Evolutionary conservation across 495 filamentous ascomycete genomes (phyloP).

Genomic region (Aspergillus affinis): DNA sequence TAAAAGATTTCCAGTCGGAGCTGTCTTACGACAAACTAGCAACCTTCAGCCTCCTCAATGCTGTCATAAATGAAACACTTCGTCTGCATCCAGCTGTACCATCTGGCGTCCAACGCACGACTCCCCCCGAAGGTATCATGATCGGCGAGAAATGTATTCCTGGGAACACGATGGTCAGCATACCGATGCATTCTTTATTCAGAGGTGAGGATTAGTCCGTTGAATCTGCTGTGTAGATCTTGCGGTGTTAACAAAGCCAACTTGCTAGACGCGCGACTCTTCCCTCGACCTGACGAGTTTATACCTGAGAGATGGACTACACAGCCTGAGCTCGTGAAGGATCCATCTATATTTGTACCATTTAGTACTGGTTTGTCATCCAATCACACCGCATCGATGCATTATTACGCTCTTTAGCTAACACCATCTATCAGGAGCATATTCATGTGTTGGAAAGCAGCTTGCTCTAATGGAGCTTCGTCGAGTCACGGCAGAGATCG

Average conservation of each 20-base stretch:
- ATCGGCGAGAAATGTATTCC: slow-evolving; percentile 31
- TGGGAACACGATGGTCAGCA: slow-evolving; percentile 27
- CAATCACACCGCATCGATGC: background rate
- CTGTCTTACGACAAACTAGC: slow-evolving; percentile 11
- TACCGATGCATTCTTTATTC: slow-evolving; percentile 29
- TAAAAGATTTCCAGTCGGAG: slow-evolving; percentile 18
- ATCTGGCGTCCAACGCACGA: slow-evolving; percentile 20
- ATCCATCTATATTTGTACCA: slow-evolving; percentile 31
- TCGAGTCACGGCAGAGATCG: slow-evolving; percentile 32
- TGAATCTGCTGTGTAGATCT: background rate
- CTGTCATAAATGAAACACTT: slow-evolving; percentile 54
- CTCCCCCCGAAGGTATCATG: slow-evolving; percentile 22
- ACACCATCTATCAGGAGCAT: slow-evolving; percentile 31
- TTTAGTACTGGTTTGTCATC: slow-evolving; percentile 26
- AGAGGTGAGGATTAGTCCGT: slow-evolving; percentile 18
- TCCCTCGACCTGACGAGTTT: slow-evolving; percentile 37
- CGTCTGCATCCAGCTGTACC: slow-evolving; percentile 34
- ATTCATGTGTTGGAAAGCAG: slow-evolving; percentile 51
- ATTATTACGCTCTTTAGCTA: background rate
- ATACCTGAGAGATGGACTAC: slow-evolving; percentile 45
- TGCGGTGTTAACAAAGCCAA: background rate
- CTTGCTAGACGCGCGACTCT: slow-evolving; percentile 24
- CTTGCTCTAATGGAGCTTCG: slow-evolving; percentile 52
- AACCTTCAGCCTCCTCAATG: slow-evolving; percentile 33
- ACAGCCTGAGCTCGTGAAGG: slow-evolving; percentile 32